These are phyloP conservation scores for Pestalotiopsis sp. DNA, from an alignment of 2,329 filamentous ascomycete species.

Conservation along the genomic window DNA sequence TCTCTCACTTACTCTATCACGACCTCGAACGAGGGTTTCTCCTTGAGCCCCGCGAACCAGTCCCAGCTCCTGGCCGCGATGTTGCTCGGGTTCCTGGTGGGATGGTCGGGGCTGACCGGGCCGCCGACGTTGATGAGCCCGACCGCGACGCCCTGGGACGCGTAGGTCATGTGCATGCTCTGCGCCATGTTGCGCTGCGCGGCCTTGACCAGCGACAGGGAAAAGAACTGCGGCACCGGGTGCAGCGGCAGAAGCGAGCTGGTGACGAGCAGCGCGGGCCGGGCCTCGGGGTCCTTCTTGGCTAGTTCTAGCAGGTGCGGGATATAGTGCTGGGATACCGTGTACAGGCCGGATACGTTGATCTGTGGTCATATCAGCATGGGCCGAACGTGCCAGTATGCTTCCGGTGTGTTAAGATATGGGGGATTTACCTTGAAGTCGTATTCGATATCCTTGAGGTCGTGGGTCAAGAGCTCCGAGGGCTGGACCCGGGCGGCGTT, in stretches of 20 bases:
- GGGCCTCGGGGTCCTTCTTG: slow-evolving; percentile 25
- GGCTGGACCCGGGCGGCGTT: slow-evolving; percentile 51
- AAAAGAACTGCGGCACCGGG: slow-evolving; percentile 46
- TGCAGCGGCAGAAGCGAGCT: slow-evolving; percentile 46
- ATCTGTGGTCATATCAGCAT: slow-evolving; percentile 30
- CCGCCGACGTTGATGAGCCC: slow-evolving; percentile 48
- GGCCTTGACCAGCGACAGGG: slow-evolving; percentile 50
- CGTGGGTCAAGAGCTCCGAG: slow-evolving; percentile 40
- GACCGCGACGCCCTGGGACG: slow-evolving; percentile 41
- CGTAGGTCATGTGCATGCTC: slow-evolving; percentile 40
- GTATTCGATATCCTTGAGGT: slow-evolving; percentile 43
- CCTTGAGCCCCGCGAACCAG: slow-evolving; percentile 40
- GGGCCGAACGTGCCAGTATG: too few relatives aligned
- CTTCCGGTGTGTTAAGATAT: too few relatives aligned
- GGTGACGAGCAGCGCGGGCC: slow-evolving; percentile 49
- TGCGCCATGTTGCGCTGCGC: slow-evolving; percentile 46
- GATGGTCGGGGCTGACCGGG: slow-evolving; percentile 37
- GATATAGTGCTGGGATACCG: slow-evolving; percentile 45
- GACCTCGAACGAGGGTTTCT: slow-evolving; percentile 36
- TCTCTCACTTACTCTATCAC: neutral
- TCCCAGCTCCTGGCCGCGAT: slow-evolving; percentile 45
- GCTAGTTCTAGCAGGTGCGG: slow-evolving; percentile 38
- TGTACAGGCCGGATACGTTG: slow-evolving; percentile 47
- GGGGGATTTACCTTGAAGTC: slow-evolving; percentile 44
- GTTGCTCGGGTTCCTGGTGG: slow-evolving; percentile 40